These are phyloP conservation scores for Waltiozyma sp. DNA, from an alignment of 1,139 yeast species.

Conservation along the genomic window DNA sequence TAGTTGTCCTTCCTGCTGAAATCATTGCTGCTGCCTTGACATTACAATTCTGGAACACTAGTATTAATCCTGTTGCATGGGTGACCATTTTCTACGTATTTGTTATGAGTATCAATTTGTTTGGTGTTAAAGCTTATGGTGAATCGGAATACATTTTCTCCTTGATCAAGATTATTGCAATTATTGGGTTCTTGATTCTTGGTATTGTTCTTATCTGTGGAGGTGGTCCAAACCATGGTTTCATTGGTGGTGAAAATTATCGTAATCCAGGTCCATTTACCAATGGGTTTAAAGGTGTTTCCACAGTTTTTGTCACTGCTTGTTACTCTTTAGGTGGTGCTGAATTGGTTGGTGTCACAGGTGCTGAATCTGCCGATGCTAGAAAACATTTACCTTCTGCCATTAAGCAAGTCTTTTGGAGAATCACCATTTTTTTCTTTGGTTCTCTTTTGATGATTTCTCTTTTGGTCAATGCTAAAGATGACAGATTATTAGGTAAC, in stretches of 20 bases:
- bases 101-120: slow-evolving; percentile 43
- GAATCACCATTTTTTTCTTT: slow-evolving; percentile 56
- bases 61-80: slow-evolving; percentile 54
- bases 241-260: slow-evolving; percentile 48
- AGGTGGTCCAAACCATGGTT: slow-evolving; percentile 43
- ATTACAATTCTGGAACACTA: slow-evolving; percentile 52
- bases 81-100: slow-evolving; percentile 50
- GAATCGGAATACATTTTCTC: slow-evolving; percentile 52
- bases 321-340: slow-evolving; percentile 53
- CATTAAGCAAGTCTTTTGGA: slow-evolving; percentile 70
- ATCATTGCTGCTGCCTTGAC: slow-evolving; percentile 65
- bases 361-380: slow-evolving; percentile 82
- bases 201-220: slow-evolving; percentile 58
- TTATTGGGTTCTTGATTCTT: slow-evolving; percentile 55
- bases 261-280: slow-evolving; percentile 48
- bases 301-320: slow-evolving; percentile 41
- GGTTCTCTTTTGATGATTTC: slow-evolving; percentile 53
- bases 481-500: slow-evolving; percentile 35
- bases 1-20: slow-evolving; percentile 59
- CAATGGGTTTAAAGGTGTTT: slow-evolving; percentile 47
- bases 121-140: slow-evolving; percentile 51
- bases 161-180: slow-evolving; percentile 47
- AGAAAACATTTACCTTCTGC: slow-evolving; percentile 59
- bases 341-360: slow-evolving; percentile 76
- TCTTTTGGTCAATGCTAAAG: slow-evolving; percentile 52